Conservation (phyloP, 1,284 basidiomycete genomes). For the Cutaneotrichosporon sp. region DNA sequence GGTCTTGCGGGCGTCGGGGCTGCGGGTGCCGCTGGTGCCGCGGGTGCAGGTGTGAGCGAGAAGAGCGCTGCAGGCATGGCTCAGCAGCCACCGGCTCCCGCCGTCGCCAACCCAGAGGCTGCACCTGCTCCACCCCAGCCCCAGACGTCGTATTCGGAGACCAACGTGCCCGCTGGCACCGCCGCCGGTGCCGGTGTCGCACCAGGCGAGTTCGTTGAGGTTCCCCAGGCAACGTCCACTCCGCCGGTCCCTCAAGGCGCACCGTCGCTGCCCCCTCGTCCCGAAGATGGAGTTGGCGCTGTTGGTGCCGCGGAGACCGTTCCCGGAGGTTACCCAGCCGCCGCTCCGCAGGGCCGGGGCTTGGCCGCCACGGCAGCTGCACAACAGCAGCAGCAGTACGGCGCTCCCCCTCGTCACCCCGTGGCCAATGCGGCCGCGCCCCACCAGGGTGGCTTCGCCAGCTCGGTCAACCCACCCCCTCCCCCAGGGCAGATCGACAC, state of each 20-base stretch:
- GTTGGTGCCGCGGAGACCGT: not conserved
- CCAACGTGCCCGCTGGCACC: too few relatives aligned
- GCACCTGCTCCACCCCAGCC: not conserved
- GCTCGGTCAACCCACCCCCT: too few relatives aligned
- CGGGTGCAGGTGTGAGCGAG: conserved; percentile 3
- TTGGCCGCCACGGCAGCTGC: too few relatives aligned
- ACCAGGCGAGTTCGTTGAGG: not conserved
- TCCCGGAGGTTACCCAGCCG: too few relatives aligned
- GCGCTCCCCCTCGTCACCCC: not conserved
- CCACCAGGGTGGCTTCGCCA: too few relatives aligned
- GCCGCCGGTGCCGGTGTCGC: too few relatives aligned
- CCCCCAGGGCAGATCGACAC: too few relatives aligned
- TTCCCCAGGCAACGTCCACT: not conserved
- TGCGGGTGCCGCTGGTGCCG: conserved; percentile 6
- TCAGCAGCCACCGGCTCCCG: not conserved
- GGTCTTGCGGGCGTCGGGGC: not conserved
- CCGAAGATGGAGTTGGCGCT: not conserved
- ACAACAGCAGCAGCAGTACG: too few relatives aligned
- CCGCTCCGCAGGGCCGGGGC: too few relatives aligned
- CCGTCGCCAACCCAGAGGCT: not conserved
- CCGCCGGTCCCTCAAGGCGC: not conserved
- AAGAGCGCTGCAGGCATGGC: not conserved
- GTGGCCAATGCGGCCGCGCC: not conserved
- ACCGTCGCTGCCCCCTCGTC: not conserved
- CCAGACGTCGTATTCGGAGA: too few relatives aligned